Evolutionary conservation across 371 early-diverging fungal genomes (phyloP).

Genomic region (Mucor circinelloides): DNA sequence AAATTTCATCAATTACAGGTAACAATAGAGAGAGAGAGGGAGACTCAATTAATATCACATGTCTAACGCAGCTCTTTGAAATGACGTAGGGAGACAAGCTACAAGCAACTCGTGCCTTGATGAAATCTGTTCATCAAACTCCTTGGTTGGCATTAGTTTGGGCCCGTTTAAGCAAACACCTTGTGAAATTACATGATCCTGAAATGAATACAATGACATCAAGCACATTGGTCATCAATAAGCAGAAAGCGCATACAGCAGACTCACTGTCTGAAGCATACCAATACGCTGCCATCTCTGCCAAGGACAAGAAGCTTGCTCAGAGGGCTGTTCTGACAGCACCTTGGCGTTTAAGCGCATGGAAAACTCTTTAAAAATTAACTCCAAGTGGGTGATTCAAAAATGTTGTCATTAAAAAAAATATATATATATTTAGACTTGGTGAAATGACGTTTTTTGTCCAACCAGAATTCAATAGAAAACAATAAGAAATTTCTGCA

Average conservation of each 20-base stretch:
- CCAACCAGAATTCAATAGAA: not conserved
- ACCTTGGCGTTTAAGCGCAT: conserved; percentile 55
- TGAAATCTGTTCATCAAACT: conserved; percentile 40
- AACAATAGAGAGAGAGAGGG: too few species aligned
- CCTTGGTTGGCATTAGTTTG: conserved; percentile 44
- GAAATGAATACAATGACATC: conserved; percentile 23
- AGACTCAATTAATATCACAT: not conserved
- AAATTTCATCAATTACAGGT: conserved; percentile 42
- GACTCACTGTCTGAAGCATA: conserved; percentile 43
- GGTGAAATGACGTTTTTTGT: conserved; percentile 7
- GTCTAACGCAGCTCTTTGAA: not conserved
- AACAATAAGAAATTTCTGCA: not conserved
- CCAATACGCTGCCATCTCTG: conserved; percentile 37
- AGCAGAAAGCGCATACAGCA: conserved; percentile 26
- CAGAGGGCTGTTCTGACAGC: conserved; percentile 57
- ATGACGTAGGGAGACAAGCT: conserved; percentile 29
- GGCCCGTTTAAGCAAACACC: conserved; percentile 36
- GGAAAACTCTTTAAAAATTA: conserved; percentile 31
- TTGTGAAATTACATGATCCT: conserved; percentile 17
- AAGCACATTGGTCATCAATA: conserved; percentile 28
- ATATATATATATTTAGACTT: not conserved
- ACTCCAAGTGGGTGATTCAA: not conserved
- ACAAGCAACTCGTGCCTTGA: conserved; percentile 32
- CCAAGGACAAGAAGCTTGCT: conserved; percentile 33
- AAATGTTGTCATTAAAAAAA: conserved; percentile 7